phyloP scores from a whole-genome alignment of 148 eudicot species.

The Cornus kousa region DNA sequence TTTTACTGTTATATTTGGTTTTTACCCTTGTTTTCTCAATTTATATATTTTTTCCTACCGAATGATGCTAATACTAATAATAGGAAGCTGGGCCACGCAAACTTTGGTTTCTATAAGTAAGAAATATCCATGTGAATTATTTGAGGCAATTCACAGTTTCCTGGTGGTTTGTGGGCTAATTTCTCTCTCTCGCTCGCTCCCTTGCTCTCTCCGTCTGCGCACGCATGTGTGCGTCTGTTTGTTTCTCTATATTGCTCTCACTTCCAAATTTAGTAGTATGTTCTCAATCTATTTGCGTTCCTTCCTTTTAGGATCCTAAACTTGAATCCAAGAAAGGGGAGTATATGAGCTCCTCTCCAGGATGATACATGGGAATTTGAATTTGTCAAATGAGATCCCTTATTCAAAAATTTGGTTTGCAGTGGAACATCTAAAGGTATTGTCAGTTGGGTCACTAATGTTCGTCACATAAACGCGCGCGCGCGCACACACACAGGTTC shows the following conservation, averaged over 20 bases:
- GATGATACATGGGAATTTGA: constrained; percentile 57
- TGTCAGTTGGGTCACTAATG: constrained; percentile 5
- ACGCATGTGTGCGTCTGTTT: too few species aligned
- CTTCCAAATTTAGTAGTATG: not conserved
- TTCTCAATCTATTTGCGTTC: not conserved
- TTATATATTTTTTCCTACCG: not conserved
- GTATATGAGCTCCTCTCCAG: constrained; percentile 55
- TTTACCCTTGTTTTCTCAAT: not conserved
- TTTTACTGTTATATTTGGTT: not conserved
- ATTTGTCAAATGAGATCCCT: constrained; percentile 39
- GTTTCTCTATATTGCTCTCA: not conserved
- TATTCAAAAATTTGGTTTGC: constrained; percentile 79
- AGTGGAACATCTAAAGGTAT: constrained; percentile 84
- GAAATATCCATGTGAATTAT: constrained; percentile 64
- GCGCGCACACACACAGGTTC: not conserved
- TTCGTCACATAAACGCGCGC: not conserved
- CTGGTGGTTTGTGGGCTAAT: constrained; percentile 43
- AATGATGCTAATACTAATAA: constrained; percentile 2
- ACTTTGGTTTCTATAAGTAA: constrained; percentile 47
- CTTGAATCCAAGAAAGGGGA: constrained; percentile 52
- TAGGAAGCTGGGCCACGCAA: constrained; percentile 56
- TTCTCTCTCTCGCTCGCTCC: not conserved
- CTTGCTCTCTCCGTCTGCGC: not conserved
- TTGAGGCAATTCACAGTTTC: constrained; percentile 58
- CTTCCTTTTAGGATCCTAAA: constrained; percentile 39